phyloP scores from a whole-genome alignment of 768 basidiomycete genomes.

The Rhizopogon vulgaris region DNA sequence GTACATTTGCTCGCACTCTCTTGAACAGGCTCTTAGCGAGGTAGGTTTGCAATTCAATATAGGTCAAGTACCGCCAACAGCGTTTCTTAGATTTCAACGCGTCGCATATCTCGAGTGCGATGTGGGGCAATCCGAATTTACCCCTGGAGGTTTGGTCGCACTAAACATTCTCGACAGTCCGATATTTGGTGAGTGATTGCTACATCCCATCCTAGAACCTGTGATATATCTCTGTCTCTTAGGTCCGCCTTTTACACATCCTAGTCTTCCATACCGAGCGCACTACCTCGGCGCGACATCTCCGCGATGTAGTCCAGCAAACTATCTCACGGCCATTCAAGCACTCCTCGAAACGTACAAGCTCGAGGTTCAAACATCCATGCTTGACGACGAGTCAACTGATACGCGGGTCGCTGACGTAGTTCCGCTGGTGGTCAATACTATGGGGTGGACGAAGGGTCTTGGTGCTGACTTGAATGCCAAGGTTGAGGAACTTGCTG shows the following conservation, averaged over 20 bases:
- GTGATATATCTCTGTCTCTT: background rate
- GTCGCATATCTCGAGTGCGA: conserved; percentile 94
- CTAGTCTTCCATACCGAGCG: conserved; percentile 57
- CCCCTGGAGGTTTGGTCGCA: conserved; percentile 78
- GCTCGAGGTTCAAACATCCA: conserved; percentile 51
- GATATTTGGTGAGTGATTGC: conserved; percentile 53
- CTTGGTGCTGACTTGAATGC: conserved; percentile 75
- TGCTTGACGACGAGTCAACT: conserved; percentile 18
- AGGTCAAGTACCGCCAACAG: background rate
- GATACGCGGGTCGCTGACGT: conserved; percentile 42
- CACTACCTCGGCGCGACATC: conserved; percentile 81
- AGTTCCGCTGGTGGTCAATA: conserved; percentile 88
- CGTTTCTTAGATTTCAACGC: conserved; percentile 49
- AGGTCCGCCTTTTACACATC: conserved; percentile 91
- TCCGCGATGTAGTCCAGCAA: conserved; percentile 68
- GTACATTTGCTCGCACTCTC: conserved; percentile 72
- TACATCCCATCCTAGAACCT: background rate
- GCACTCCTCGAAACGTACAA: conserved; percentile 63
- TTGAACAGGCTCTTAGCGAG: conserved; percentile 60
- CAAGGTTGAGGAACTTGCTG: conserved; percentile 61
- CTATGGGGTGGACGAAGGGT: conserved; percentile 96
- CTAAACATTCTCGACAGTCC: conserved; percentile 64
- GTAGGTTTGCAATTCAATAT: conserved; percentile 28
- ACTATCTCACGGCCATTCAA: conserved; percentile 67
- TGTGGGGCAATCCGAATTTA: conserved; percentile 91